A percentile compares a stretch with the other conserved stretches of the same genome.
Evolutionary conservation across 2,329 filamentous ascomycete genomes (phyloP).

Genomic region (Cordyceps militaris): DNA sequence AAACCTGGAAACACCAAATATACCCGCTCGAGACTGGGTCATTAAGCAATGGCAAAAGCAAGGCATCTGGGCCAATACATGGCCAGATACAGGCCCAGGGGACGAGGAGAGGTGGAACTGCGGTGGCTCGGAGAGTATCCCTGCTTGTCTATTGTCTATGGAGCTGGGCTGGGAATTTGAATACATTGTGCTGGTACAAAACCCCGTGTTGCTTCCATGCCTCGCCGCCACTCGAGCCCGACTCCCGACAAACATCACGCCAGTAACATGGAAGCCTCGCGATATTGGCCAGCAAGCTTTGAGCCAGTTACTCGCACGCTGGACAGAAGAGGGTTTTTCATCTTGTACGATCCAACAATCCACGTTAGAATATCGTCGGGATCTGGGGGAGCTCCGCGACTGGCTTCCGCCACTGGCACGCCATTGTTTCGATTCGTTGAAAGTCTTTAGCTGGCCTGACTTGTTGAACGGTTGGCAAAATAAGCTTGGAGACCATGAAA

Average conservation of each 20-base stretch:
- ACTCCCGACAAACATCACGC: neutral
- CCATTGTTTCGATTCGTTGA: neutral
- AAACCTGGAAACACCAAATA: neutral
- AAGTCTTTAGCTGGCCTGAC: neutral
- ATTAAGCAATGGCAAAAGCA: neutral
- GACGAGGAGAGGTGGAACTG: neutral
- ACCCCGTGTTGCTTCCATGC: neutral
- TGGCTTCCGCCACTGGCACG: neutral
- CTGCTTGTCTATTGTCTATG: neutral
- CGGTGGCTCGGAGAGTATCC: neutral
- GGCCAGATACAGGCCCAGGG: neutral
- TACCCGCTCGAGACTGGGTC: neutral
- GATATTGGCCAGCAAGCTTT: neutral
- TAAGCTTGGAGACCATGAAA: neutral
- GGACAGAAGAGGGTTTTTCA: neutral
- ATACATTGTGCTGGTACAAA: neutral
- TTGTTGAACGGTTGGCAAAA: neutral
- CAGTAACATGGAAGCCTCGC: neutral
- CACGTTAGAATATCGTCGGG: neutral
- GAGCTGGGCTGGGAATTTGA: neutral
- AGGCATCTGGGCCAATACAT: neutral
- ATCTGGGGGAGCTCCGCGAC: neutral
- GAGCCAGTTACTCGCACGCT: neutral
- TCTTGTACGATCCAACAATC: neutral
- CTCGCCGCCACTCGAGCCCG: neutral